Base-by-base conservation (phyloP, 768 basidiomycete species). In the Trametes cingulata region DNA sequence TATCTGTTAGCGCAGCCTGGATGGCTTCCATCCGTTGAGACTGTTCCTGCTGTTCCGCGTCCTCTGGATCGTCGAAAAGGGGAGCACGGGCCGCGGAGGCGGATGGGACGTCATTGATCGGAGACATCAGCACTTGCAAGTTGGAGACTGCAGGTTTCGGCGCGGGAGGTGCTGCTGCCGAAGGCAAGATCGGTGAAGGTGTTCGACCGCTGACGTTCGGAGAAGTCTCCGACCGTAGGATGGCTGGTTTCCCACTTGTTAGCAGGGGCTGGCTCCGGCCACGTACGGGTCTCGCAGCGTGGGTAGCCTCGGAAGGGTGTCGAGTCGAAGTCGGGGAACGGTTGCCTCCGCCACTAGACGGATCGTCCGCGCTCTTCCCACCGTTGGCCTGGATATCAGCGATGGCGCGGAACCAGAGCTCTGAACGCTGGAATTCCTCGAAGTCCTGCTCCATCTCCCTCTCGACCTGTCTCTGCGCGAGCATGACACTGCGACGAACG, bases 21-120 rank as follows among this genome's bases (percentile, higher is more conserved):
- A 98, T 97, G 2, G 96, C 95, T 67, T 95, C 93, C 85, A 98
- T 97, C 39, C 93, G 81, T 65, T 89, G 82, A 52, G 89, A 84
- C 72, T 96, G 77, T 47, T 84, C 85, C 60, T 79, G 83, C 60
- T 61, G 74, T 58, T 67, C 70, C 3, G 65, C 70, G 60, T 93
- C 89, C 61, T 90, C 87, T 1, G 89, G 86, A 66, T 92, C 90
- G 64, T 88, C 85, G 62, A 95, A 95, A 20, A 95, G 77, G 8
- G 91, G 91, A 0, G 88, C 85, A 45, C 91, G 80, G 1, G 84
- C 50, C 3, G 64, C 73, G n/a, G 80, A 74, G 24, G 84, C 80
- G 1, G 82, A 77, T 10, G 80, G 75, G 6, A 73, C 61, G 25
- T 85, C 85, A 0, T 79, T 69, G 1, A 85, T 73, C 8, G 90